These are phyloP conservation scores for Ophiognomonia clavigignenti-juglandacearum DNA, from an alignment of 2,329 filamentous ascomycete genomes.

Conservation along the genomic window DNA sequence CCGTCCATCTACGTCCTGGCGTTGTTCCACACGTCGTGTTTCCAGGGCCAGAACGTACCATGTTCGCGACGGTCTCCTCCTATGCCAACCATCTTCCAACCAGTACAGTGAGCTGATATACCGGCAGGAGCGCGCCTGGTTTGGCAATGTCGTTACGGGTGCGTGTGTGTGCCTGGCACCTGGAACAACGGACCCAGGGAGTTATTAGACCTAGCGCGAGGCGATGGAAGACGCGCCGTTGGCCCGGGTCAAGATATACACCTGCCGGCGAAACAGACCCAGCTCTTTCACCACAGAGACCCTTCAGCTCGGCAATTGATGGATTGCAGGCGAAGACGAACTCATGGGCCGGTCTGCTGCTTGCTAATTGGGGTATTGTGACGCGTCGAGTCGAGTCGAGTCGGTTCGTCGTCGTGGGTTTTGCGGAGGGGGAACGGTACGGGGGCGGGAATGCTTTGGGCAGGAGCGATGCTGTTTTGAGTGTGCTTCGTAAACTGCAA, in stretches of 20 bases:
- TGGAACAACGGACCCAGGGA: not conserved
- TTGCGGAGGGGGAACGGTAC: too few species aligned
- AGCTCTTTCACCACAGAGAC: too few species aligned
- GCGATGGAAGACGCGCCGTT: too few species aligned
- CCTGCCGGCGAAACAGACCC: too few species aligned
- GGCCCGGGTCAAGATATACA: too few species aligned
- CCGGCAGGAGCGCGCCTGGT: not conserved
- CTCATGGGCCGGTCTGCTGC: not conserved
- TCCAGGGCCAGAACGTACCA: constrained; percentile 28
- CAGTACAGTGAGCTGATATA: not conserved
- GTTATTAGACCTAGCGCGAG: not conserved
- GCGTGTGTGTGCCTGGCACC: not conserved
- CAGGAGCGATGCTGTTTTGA: too few species aligned
- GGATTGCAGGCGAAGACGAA: not conserved
- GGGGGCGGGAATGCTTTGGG: not conserved
- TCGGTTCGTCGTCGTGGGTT: not conserved
- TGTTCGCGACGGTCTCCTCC: constrained; percentile 37
- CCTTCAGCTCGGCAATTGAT: not conserved
- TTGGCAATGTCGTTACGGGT: not conserved
- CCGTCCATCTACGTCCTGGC: constrained; percentile 1
- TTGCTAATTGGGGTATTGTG: not conserved
- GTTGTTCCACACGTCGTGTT: constrained; percentile 1
- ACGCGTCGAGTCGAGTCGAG: not conserved
- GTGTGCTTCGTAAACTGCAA: too few species aligned
- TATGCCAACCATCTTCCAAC: constrained; percentile 37